Conservation (phyloP, 129 eudicot species). For the Flaveria brownii region DNA sequence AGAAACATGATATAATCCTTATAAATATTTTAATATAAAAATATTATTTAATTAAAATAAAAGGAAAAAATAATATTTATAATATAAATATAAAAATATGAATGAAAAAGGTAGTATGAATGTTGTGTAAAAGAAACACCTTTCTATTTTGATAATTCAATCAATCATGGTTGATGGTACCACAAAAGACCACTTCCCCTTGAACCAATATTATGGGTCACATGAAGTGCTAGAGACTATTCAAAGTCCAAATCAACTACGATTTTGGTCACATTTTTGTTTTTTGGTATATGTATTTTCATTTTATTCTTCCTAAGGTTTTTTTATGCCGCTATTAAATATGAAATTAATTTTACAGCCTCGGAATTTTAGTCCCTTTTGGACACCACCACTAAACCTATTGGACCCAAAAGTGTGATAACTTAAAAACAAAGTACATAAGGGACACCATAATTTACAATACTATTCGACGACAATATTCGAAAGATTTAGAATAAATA, state of each 20-base stretch:
- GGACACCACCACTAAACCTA: slow-evolving; percentile 18
- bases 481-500: background rate
- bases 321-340: background rate
- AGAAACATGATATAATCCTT: too few species aligned
- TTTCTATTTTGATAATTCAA: background rate
- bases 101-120: too few species aligned
- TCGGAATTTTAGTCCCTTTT: slow-evolving; percentile 18
- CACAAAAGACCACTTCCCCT: slow-evolving; percentile 19
- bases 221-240: slow-evolving; percentile 23
- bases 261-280: slow-evolving; percentile 15
- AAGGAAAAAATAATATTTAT: too few species aligned
- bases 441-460: background rate
- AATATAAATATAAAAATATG: too few species aligned
- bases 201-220: slow-evolving; percentile 22
- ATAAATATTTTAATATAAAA: too few species aligned
- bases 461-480: background rate
- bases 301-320: background rate
- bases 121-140: background rate
- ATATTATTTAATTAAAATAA: too few species aligned
- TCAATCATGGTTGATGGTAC: slow-evolving; percentile 3
- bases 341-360: background rate
- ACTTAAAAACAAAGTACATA: background rate
- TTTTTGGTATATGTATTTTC: slow-evolving; percentile 1
- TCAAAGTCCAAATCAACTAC: background rate
- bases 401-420: background rate